Conservation (phyloP, 345 rosid genomes). For the Bruguiera sexangula region DNA sequence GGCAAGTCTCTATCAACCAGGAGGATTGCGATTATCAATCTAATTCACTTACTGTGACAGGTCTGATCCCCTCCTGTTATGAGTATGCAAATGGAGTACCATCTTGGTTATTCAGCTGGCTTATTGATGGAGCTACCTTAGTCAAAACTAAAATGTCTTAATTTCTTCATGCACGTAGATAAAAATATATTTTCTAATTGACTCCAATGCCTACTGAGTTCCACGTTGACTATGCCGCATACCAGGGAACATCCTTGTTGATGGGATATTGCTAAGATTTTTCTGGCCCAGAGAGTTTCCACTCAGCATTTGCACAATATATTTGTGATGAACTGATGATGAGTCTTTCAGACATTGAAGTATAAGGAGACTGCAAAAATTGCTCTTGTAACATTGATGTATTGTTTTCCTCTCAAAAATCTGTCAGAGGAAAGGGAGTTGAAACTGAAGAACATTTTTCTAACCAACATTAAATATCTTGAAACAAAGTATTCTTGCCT, state of each 20-base stretch:
- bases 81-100: no score
- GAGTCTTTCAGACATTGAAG: background rate
- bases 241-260: background rate
- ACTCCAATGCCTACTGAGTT: background rate
- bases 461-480: background rate
- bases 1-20: conserved; percentile 76
- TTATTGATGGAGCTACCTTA: background rate
- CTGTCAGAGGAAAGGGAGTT: background rate
- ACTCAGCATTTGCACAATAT: background rate
- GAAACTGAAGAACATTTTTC: background rate
- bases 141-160: background rate
- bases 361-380: background rate
- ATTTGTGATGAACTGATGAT: background rate
- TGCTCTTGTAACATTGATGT: background rate
- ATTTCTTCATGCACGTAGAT: background rate
- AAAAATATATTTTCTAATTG: background rate
- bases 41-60: conserved; percentile 62
- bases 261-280: background rate
- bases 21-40: conserved; percentile 81
- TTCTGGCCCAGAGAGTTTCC: background rate
- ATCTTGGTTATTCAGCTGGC: background rate
- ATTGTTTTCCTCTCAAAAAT: background rate
- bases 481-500: no score
- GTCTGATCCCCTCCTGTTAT: conserved; percentile 28
- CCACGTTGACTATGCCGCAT: background rate